A percentile compares a stretch with the other conserved stretches of the same genome.
These are phyloP conservation scores for Melianthus villosus DNA, from an alignment of 441 rosid genomes.

Conservation along the genomic window DNA sequence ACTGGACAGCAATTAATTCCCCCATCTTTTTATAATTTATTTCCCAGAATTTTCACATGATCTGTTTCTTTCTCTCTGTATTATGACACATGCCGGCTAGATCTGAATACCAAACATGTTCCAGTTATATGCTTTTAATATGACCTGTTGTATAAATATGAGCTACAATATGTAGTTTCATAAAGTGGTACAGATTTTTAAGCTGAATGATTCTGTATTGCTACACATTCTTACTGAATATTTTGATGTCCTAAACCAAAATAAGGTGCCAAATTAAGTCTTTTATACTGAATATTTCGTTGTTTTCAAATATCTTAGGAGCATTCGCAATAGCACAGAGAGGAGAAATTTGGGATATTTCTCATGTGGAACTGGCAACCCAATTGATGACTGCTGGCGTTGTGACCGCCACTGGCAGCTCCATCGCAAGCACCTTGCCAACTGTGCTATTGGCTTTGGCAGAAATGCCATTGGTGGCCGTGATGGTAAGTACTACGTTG, in stretches of 20 bases:
- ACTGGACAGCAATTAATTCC: too few relatives aligned
- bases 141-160: too few relatives aligned
- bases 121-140: too few relatives aligned
- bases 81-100: too few relatives aligned
- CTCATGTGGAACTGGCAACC: conserved; percentile 51
- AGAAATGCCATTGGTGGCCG: conserved; percentile 56
- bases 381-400: conserved; percentile 60
- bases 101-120: too few relatives aligned
- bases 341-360: conserved; percentile 50
- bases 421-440: conserved; percentile 30
- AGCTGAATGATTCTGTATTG: too few relatives aligned
- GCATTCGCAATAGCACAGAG: conserved; percentile 33
- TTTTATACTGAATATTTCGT: conserved; percentile 3
- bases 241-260: not conserved
- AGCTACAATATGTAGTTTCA: too few relatives aligned
- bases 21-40: too few relatives aligned
- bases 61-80: too few relatives aligned
- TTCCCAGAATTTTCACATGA: too few relatives aligned
- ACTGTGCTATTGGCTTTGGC: conserved; percentile 51
- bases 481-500: conserved; percentile 42
- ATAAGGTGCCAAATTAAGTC: not conserved
- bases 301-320: conserved; percentile 17
- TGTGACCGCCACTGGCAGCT: conserved; percentile 35
- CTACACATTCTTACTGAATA: too few relatives aligned
- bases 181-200: too few relatives aligned